A percentile compares a stretch with the other conserved stretches of the same genome.
These are phyloP conservation scores for Aspergillus egyptiacus DNA, from an alignment of 495 filamentous ascomycete species.

Conservation along the genomic window DNA sequence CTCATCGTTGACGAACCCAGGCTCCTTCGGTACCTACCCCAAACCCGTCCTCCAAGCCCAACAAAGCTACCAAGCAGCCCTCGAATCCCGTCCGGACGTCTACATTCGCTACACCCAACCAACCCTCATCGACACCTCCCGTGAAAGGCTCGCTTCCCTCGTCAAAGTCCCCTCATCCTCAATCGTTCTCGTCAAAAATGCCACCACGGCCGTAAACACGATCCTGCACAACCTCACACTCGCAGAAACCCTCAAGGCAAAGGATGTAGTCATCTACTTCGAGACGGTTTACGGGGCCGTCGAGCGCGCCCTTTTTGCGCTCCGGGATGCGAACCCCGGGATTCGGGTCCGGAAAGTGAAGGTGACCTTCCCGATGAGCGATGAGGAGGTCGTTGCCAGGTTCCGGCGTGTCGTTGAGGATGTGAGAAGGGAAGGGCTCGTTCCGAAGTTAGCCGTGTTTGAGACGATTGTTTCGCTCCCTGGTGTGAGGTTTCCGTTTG, in stretches of 20 bases:
- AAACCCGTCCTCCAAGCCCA: constrained; percentile 47
- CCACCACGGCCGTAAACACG: constrained; percentile 73
- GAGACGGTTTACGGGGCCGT: constrained; percentile 72
- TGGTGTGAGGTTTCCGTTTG: constrained; percentile 73
- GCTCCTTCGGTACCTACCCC: constrained; percentile 77
- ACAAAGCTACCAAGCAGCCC: constrained; percentile 47
- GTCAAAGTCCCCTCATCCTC: constrained; percentile 57
- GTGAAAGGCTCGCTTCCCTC: constrained; percentile 55
- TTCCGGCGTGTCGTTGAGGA: constrained; percentile 46
- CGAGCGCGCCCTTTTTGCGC: constrained; percentile 60
- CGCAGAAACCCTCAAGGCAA: constrained; percentile 23
- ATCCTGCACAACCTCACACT: constrained; percentile 67
- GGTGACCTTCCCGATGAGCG: constrained; percentile 53
- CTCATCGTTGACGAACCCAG: constrained; percentile 29
- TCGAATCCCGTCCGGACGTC: constrained; percentile 61
- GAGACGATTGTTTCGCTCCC: constrained; percentile 73
- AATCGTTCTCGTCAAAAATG: constrained; percentile 74
- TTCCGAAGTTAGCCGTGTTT: constrained; percentile 60
- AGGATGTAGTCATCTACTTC: constrained; percentile 63
- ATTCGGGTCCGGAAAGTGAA: constrained; percentile 34
- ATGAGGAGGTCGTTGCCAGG: constrained; percentile 48
- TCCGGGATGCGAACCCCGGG: constrained; percentile 55
- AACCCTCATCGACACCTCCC: constrained; percentile 54
- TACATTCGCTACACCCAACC: constrained; percentile 65
- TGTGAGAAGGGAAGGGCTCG: constrained; percentile 39